Base-by-base conservation (phyloP, 768 basidiomycete species). In the Piloderma croceum region DNA sequence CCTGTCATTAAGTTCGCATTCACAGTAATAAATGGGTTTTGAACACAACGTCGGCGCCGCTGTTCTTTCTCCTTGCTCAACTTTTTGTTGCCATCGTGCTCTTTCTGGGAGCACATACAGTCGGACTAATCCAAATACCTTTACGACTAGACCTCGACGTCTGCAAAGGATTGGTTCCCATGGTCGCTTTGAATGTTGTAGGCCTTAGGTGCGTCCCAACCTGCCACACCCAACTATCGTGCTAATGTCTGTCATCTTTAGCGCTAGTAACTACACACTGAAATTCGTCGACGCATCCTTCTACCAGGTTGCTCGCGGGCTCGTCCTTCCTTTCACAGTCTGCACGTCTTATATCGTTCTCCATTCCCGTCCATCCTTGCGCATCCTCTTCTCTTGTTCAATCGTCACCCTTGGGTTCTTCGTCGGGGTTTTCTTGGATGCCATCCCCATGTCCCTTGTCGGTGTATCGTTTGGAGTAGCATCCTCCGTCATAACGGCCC, bases 221-320 rank as follows among this genome's bases (percentile, higher is more conserved):
- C 33, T 15, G 11, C 31, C 37, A 39, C 43, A 15, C 19, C 22
- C 11, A 13, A 31, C 13, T 9, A 22, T 31, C 29, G 12, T 31
- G 24, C 15, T 34, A 15, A 25, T 48, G 12, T n/a, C 23, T 46
- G 10, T 17, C 33, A 17, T 23, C 9, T n/a, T 22, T 57, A 90
- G 87, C 53, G 83, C 88, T 56, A 88, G 87, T 63, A 93, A 92
- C 59, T 91, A 81, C 57, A 90, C 86, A 29, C 74, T 93, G 43
- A 89, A 91, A 79, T 90, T 86, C 54, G 92, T 96, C 50, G 91
- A 92, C 42, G 89, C 90, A 10, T 92, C 90, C 0, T 91, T 94
- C 63, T 92, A 94, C 61, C 92, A 94, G 67, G 85, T 98, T 47
- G 93, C 93, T 1, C 83, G 93, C 12, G 93, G 93, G 7, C 74